These are phyloP conservation scores for Erythrobasidium hasegawianum DNA, from an alignment of 1,284 basidiomycete genomes.

Conservation along the genomic window DNA sequence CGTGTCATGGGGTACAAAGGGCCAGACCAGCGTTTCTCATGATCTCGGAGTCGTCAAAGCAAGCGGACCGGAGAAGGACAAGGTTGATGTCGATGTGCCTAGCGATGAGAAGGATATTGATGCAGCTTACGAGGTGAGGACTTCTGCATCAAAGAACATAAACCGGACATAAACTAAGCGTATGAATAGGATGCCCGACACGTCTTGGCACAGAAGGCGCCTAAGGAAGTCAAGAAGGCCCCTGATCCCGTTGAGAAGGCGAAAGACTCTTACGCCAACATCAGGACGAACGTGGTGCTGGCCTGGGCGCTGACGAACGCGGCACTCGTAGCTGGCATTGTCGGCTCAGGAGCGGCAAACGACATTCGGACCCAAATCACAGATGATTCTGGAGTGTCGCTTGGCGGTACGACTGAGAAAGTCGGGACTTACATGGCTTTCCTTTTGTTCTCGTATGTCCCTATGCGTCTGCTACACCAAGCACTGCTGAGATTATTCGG, in stretches of 20 bases:
- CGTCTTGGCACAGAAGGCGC: conserved; percentile 66
- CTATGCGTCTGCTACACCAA: too few relatives aligned
- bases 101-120: conserved; percentile 63
- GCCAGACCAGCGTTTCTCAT: conserved; percentile 76
- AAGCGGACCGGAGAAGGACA: conserved; percentile 53
- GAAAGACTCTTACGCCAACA: conserved; percentile 82
- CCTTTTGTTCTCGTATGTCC: conserved; percentile 47
- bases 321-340: conserved; percentile 67
- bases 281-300: conserved; percentile 79
- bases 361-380: background rate
- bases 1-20: conserved; percentile 35
- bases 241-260: conserved; percentile 63
- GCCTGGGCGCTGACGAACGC: conserved; percentile 81
- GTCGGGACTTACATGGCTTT: background rate
- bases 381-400: conserved; percentile 22
- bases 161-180: too few relatives aligned
- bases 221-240: conserved; percentile 61
- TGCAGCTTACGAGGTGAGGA: conserved; percentile 6
- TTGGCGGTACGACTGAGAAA: conserved; percentile 32
- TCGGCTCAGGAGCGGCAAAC: conserved; percentile 46
- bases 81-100: conserved; percentile 75
- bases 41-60: conserved; percentile 73
- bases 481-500: too few relatives aligned
- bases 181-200: conserved; percentile 63
- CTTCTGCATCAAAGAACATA: too few relatives aligned